phyloP scores from a whole-genome alignment of 768 basidiomycete genomes.

The Galerina marginata region DNA sequence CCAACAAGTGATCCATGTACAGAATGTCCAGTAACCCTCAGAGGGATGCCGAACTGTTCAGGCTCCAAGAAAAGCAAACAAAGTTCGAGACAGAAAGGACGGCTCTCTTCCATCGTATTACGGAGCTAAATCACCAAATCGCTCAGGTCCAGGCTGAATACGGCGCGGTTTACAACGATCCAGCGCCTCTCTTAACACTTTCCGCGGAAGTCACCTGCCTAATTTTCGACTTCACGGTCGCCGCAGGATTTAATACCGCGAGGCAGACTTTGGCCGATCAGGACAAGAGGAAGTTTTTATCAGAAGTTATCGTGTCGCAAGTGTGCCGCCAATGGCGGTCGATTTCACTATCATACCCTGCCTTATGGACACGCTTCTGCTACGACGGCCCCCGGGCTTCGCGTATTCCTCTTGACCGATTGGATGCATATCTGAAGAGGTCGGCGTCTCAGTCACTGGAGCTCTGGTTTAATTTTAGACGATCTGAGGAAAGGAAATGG shows the following conservation, averaged over 20 bases:
- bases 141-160: slow-evolving; percentile 15
- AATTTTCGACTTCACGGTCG: slow-evolving; percentile 17
- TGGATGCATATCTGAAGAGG: slow-evolving; percentile 25
- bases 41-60: no score
- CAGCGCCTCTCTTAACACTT: slow-evolving; percentile 15
- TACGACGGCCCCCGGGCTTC: slow-evolving; percentile 7
- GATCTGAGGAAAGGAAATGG: neutral
- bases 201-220: slow-evolving; percentile 23
- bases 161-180: slow-evolving; percentile 20
- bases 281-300: neutral
- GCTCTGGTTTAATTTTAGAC: slow-evolving; percentile 23
- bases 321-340: slow-evolving; percentile 28
- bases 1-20: no score
- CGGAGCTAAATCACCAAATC: slow-evolving; percentile 7
- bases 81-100: neutral
- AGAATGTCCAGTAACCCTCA: no score
- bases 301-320: slow-evolving; percentile 27
- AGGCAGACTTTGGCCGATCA: neutral
- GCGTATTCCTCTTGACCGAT: slow-evolving; percentile 16
- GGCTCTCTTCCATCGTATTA: neutral
- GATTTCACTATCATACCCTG: slow-evolving; percentile 18
- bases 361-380: slow-evolving; percentile 25
- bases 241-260: neutral
- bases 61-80: neutral
- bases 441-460: slow-evolving; percentile 19